Percentiles rank a stretch among this genome's conserved stretches.
Conservation (phyloP, 768 basidiomycete species). For the Nidularia sp. region DNA sequence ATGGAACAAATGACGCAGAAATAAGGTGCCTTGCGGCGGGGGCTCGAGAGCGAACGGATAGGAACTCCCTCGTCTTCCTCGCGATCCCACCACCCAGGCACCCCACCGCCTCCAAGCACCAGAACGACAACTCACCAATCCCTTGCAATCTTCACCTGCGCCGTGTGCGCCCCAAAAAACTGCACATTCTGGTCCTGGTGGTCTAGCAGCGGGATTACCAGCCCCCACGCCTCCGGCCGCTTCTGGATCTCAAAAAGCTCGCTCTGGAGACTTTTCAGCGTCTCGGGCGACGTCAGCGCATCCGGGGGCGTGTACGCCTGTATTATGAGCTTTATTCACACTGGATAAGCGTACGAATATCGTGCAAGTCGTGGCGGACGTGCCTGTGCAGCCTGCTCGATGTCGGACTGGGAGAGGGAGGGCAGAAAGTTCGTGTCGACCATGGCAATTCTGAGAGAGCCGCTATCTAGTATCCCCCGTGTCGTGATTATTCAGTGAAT, state of each 20-base stretch:
- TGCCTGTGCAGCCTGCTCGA: conserved; percentile 9
- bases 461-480: no score
- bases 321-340: conserved; percentile 53
- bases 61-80: neutral
- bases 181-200: conserved; percentile 78
- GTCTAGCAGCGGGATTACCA: conserved; percentile 73
- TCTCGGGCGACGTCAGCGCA: conserved; percentile 45
- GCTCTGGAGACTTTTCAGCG: conserved; percentile 60
- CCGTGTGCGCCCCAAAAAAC: conserved; percentile 93
- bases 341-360: neutral
- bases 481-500: no score
- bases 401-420: conserved; percentile 8
- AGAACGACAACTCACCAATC: conserved; percentile 64
- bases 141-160: conserved; percentile 89
- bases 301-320: conserved; percentile 58
- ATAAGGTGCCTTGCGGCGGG: neutral
- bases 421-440: conserved; percentile 7
- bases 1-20: neutral
- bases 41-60: neutral
- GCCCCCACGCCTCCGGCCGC: conserved; percentile 76
- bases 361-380: conserved; percentile 1
- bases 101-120: neutral
- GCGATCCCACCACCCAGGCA: neutral
- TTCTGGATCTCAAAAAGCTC: conserved; percentile 78
- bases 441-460: neutral